Base-by-base conservation (phyloP, 345 rosid species). In the Mangifera indica region DNA sequence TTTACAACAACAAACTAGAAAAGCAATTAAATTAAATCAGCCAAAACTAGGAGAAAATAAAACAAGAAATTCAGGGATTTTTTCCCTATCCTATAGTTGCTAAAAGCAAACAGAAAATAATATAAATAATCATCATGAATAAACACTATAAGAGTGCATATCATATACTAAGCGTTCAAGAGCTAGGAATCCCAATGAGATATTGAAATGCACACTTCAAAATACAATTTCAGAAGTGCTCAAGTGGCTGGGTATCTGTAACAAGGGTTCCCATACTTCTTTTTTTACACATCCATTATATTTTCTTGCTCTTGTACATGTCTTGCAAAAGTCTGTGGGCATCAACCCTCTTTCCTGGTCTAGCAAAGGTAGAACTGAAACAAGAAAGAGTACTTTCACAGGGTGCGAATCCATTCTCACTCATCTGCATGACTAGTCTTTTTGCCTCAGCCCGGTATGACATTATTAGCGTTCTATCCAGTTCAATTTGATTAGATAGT, bases 321-420 rank as follows among this genome's bases (percentile, higher is more conserved):
- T 82, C 89, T 81, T 78, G 82, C 80, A 83, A 77, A 62, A 84
- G 63, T 63, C 77, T 82, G 77, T 81, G 80, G 32, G 85, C 89
- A 73, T 88, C 89, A 76, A 72, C 72, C 71, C 78, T 81, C 83
- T 77, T 87, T 72, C 93, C 96, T 45, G 80, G 84, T 77, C 81
- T 86, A 69, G 91, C 84, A 74, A 90, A 87, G 40, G 86, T 78
- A 76, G 81, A 85, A 76, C 90, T 76, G 77, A 94, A 82, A 82
- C 77, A 78, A 68, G 81, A 74, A 66, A 90, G 74, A 56, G 97
- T 92, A 55, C 60, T 81, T 80, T 84, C 78, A 81, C 87, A 74
- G 5, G 97, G 97, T 14, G 77, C 48, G 72, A 82, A 89, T 37
- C 86, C 93, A 74, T 67, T 90, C 52, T 83, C 88, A 66, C 84